phyloP scores from a whole-genome alignment of 1,284 basidiomycete genomes.

The Erythrobasidium hasegawianum region DNA sequence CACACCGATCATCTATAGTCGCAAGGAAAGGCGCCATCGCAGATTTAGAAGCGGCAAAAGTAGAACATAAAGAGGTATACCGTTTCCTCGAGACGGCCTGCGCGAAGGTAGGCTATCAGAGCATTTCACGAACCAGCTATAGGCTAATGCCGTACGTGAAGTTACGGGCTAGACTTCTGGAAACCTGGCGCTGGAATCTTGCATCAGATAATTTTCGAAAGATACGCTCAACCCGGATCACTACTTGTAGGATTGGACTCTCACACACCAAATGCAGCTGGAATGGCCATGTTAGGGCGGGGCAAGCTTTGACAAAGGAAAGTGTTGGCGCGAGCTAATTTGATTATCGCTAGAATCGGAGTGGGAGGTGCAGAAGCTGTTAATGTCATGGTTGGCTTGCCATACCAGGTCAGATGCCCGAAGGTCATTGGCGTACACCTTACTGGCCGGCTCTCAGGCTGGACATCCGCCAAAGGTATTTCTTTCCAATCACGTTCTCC shows the following conservation, averaged over 20 bases:
- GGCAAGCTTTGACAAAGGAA: no score
- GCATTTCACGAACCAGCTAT: constrained; percentile 49
- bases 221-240: constrained; percentile 83
- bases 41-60: constrained; percentile 86
- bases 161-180: constrained; percentile 92
- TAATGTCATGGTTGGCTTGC: constrained; percentile 94
- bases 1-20: constrained; percentile 99
- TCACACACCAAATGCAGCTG: constrained; percentile 97
- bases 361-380: constrained; percentile 99
- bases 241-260: constrained; percentile 99
- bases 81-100: constrained; percentile 92
- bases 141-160: no score
- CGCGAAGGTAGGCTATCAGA: constrained; percentile 46
- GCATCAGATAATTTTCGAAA: constrained; percentile 45
- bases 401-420: constrained; percentile 98
- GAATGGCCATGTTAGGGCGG: constrained; percentile 80
- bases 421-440: constrained; percentile 98
- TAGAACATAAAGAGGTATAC: constrained; percentile 98
- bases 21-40: constrained; percentile 88
- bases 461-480: constrained; percentile 92
- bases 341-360: constrained; percentile 66
- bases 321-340: neutral
- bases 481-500: neutral
- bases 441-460: constrained; percentile 88
- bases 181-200: constrained; percentile 85